Conservation (phyloP, 352 stramenopile genomes). For the Phytophthora melonis region DNA sequence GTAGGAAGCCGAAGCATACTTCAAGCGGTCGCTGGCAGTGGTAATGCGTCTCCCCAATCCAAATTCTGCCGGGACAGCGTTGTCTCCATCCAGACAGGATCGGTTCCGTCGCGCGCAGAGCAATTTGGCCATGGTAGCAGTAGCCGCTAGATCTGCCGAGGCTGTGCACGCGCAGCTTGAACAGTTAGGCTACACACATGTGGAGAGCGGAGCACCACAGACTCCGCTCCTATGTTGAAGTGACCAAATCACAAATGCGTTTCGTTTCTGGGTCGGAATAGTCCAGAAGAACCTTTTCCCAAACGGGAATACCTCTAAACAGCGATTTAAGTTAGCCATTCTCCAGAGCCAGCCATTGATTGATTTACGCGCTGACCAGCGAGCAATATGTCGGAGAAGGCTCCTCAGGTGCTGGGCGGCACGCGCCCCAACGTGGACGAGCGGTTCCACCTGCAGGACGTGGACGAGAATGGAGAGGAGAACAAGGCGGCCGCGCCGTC, state of each 20-base stretch:
- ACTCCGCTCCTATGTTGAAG: neutral
- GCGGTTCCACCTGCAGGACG: constrained; percentile 54
- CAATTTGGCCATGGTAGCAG: constrained; percentile 69
- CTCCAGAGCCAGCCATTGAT: constrained; percentile 24
- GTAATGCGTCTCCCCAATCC: constrained; percentile 13
- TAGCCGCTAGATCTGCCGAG: constrained; percentile 45
- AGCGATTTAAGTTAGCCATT: neutral
- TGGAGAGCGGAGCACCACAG: neutral
- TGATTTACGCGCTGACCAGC: constrained; percentile 11
- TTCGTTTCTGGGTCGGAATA: neutral
- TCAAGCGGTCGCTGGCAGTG: constrained; percentile 46
- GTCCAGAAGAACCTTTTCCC: neutral
- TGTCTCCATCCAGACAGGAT: constrained; percentile 20
- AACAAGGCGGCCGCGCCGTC: constrained; percentile 30
- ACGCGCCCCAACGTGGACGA: constrained; percentile 67
- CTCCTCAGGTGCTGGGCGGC: constrained; percentile 60
- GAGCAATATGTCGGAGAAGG: constrained; percentile 66
- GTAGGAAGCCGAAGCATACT: constrained; percentile 55
- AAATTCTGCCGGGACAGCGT: neutral
- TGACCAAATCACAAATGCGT: constrained; percentile 17
- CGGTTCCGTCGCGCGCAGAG: constrained; percentile 54
- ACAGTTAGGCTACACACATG: constrained; percentile 17
- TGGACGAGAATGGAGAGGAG: constrained; percentile 30
- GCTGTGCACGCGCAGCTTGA: constrained; percentile 31
- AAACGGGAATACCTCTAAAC: neutral